Percentiles rank a stretch among this genome's conserved stretches.
phyloP scores from a whole-genome alignment of 805 yeast species.

The Candida railenensis region DNA sequence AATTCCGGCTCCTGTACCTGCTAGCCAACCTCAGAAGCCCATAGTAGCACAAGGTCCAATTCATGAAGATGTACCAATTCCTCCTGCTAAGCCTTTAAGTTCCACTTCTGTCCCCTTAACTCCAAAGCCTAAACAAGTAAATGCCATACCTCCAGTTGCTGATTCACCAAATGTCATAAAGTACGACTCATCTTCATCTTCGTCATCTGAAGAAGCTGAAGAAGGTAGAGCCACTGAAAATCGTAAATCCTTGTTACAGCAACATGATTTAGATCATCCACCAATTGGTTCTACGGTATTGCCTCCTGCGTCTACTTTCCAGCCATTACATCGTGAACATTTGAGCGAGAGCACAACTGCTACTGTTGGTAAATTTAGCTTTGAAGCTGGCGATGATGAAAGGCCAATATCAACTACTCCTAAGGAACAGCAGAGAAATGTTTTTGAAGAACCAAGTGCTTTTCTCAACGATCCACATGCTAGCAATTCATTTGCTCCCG shows the following conservation, averaged over 20 bases:
- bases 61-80: not conserved
- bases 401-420: slow-evolving; percentile 31
- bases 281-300: not conserved
- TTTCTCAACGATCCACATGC: slow-evolving; percentile 3
- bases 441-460: slow-evolving; percentile 14
- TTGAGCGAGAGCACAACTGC: slow-evolving; percentile 6
- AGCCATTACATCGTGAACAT: not conserved
- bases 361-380: slow-evolving; percentile 29
- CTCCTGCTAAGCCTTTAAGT: not conserved
- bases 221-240: slow-evolving; percentile 18
- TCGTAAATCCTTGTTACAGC: slow-evolving; percentile 31
- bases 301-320: not conserved
- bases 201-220: slow-evolving; percentile 30
- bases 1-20: not conserved
- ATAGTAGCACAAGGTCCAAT: not conserved
- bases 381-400: slow-evolving; percentile 41
- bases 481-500: slow-evolving; percentile 5
- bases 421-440: slow-evolving; percentile 11
- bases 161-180: slow-evolving; percentile 38
- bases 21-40: not conserved
- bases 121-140: slow-evolving; percentile 16
- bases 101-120: slow-evolving; percentile 8
- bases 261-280: slow-evolving; percentile 26
- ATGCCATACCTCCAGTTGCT: slow-evolving; percentile 19
- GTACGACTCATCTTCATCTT: slow-evolving; percentile 25